Conservation (phyloP, 257 asterid species). For the Solanum sparsipilum region DNA sequence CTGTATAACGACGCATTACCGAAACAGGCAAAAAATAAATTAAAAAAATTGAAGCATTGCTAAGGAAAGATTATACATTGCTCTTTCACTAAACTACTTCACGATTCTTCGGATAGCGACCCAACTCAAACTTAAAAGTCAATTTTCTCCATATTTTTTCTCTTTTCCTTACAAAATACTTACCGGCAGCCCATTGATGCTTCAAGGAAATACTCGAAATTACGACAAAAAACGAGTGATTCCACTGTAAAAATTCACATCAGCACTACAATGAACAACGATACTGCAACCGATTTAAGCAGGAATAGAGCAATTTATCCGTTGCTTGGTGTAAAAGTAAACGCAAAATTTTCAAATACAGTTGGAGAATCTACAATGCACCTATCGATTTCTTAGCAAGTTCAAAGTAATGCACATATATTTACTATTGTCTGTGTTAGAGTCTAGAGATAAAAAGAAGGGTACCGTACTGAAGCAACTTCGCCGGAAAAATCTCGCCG, state of each 20-base stretch:
- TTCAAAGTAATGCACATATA: neutral
- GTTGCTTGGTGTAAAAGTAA: neutral
- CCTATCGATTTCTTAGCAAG: neutral
- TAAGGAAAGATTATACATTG: neutral
- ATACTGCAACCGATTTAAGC: neutral
- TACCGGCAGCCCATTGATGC: neutral
- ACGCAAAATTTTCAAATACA: neutral
- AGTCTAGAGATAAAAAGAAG: neutral
- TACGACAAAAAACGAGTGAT: neutral
- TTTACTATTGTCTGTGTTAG: neutral
- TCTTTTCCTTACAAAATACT: neutral
- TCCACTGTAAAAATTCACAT: neutral
- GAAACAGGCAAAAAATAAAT: neutral
- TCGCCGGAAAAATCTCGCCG: neutral
- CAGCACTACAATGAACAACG: neutral
- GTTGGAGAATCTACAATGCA: neutral
- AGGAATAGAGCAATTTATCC: neutral
- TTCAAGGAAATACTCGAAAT: neutral
- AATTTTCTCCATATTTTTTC: neutral
- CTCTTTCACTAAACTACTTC: neutral
- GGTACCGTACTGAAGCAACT: neutral
- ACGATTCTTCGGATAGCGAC: neutral
- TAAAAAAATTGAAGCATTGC: neutral
- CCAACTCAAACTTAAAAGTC: neutral
- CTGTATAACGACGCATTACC: neutral